These are phyloP conservation scores for Lotus japonicus DNA, from an alignment of 306 rosid genomes.

Conservation along the genomic window DNA sequence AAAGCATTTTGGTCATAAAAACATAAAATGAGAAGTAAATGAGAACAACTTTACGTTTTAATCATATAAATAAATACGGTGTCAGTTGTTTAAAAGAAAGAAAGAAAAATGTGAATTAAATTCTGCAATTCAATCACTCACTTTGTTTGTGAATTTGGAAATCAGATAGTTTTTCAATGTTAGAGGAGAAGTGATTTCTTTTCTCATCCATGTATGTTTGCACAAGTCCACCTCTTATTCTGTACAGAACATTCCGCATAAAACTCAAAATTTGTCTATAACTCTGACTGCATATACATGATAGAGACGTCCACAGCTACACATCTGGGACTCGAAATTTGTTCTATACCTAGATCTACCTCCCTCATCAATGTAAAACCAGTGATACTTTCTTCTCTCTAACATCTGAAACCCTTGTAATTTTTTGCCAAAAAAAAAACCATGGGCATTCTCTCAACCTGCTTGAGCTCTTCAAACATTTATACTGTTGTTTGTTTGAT, in stretches of 20 bases:
- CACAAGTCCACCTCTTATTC: constrained; percentile 22
- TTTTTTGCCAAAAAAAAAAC: constrained; percentile 10
- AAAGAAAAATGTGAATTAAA: too few species aligned
- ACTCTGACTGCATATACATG: constrained; percentile 21
- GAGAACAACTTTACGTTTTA: too few species aligned
- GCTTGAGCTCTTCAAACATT: constrained; percentile 19
- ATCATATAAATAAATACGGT: too few species aligned
- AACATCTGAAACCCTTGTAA: constrained; percentile 16
- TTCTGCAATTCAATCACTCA: too few species aligned
- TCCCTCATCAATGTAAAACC: constrained; percentile 4
- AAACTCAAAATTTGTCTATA: constrained; percentile 18
- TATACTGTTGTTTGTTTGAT: constrained; percentile 11
- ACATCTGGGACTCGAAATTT: constrained; percentile 13
- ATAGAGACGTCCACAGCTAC: constrained; percentile 31
- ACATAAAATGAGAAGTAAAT: too few species aligned
- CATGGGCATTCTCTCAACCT: constrained; percentile 23
- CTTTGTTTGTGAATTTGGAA: too few species aligned
- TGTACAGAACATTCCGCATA: constrained; percentile 32
- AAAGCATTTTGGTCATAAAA: too few species aligned
- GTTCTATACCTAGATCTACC: constrained; percentile 3
- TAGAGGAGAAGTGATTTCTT: too few species aligned
- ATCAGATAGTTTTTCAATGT: too few species aligned
- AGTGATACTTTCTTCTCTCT: constrained; percentile 14
- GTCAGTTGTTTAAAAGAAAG: too few species aligned
- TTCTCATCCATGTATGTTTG: not conserved